Evolutionary conservation across 2,329 filamentous ascomycete species (phyloP), one percentile per base, ranked within the genome.

Genomic region (Colletotrichum simmondsii): DNA sequence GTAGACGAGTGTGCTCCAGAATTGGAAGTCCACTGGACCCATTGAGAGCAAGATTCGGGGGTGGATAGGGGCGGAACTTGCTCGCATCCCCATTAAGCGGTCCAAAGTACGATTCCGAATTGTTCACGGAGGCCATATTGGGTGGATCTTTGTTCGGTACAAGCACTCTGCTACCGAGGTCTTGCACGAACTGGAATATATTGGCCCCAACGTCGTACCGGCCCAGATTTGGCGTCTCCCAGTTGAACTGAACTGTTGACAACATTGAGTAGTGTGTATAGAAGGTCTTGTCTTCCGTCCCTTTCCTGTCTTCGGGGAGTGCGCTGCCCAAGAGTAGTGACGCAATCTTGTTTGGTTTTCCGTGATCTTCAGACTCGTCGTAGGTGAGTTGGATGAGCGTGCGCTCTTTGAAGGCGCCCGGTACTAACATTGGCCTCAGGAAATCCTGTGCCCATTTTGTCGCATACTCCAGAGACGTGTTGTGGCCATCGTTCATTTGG

Each of bases 401-500:
- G 61, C 83, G 82, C 62, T 80, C 80, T 83, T 87, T 87, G 80
- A 91, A 89, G 56, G 86, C 82, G 16, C 81, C 79, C 76, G 89
- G 84, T 26, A 80, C 78, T 11, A 91, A 81, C 10, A 91, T 84
- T 3, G 89, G 88, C 70, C 86, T 82, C 30, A 91, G 80, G 78
- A 91, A 90, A 64, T 80, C 80, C 59, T 84, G 83, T 24, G 85
- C 84, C 89, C 89, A 91, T 3, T 82, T 79, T 2, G 87, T 85
- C 3, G 88, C 87, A 59, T 82, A 84, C n/a, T 84, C 84, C 11
- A 91, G 83, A 4, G 84, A 85, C 3, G 86, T 87, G 76, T 91
- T 83, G 76, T 94, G 92, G 16, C 91, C 92, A 77, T 93, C 90
- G 74, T 90, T 89, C 59, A 90, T 86, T 89, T 92, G 91, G 79